Base-by-base conservation (phyloP, 768 basidiomycete species). In the Ephemerocybe angulata region DNA sequence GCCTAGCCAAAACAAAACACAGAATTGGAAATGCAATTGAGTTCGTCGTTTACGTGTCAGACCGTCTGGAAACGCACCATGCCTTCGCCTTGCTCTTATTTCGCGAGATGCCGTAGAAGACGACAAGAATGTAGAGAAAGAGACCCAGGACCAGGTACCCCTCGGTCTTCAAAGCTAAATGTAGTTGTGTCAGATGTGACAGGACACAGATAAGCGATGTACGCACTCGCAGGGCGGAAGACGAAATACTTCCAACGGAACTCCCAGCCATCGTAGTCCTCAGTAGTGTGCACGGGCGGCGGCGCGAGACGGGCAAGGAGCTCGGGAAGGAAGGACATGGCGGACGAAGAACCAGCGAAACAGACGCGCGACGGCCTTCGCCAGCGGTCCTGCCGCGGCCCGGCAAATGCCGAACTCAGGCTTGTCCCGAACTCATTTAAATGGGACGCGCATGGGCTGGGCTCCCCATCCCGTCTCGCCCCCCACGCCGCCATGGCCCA, bases 141-240 rank as follows among this genome's bases (percentile, higher is more conserved):
- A 92, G 53, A 6, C 65, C 79, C 17, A 67, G 67, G 6, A 90
- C 58, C 37, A 90, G 76, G 56, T 73, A 75, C 0, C 70, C 78
- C 67, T 97, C 94, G 17, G 71, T 73, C 64, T 84, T 70, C 72
- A 94, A 87, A 27, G 82, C 86, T 84, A 37, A 41, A 35, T 27
- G 11, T 3, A 24, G 37, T 10, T 21, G 30, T 37, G 13, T 25
- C 17, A 27, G 11, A 52, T 12, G 47, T 17, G 22, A 48, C 17
- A 50, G 29, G 28, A 2, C 38, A 42, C 40, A 13, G 44, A 55
- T 53, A 35, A 50, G 51, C 27, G 25, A 29, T 24, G 17, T 35
- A 74, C 85, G 60, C 64, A 87, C 87, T 66, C 8, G 86, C 89
- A 19, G 93, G 94, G 40, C 93, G 78, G 72, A 96, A 91, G 33